A percentile compares a stretch with the other conserved stretches of the same genome.
Conservation (phyloP, 2,329 filamentous ascomycete genomes). For the Diatrype stigma region DNA sequence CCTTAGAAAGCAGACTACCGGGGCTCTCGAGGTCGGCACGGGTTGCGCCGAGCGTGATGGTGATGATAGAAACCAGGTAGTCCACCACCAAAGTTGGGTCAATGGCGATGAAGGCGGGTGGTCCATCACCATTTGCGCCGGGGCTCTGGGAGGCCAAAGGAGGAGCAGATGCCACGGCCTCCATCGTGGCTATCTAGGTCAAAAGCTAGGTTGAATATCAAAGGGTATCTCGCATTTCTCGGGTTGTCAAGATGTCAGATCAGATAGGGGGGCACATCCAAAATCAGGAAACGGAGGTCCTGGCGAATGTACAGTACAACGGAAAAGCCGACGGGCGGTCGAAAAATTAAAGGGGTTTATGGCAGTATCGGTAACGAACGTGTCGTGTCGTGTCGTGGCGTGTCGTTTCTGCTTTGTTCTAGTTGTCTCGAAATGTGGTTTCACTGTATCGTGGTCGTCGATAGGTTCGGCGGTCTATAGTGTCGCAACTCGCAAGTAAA, state of each 20-base stretch:
- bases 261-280: slow-evolving; percentile 7
- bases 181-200: slow-evolving; percentile 39
- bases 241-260: slow-evolving; percentile 15
- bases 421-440: neutral
- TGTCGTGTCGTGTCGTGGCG: neutral
- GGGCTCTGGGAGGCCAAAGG: slow-evolving; percentile 37
- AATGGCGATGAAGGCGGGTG: slow-evolving; percentile 49
- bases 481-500: neutral
- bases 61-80: slow-evolving; percentile 66
- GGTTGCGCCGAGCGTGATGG: slow-evolving; percentile 69
- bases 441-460: neutral
- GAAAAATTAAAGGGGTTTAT: neutral
- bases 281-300: slow-evolving; percentile 6
- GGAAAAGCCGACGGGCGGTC: neutral
- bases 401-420: neutral
- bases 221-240: slow-evolving; percentile 18
- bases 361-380: neutral
- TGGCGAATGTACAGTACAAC: neutral
- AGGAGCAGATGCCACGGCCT: slow-evolving; percentile 46
- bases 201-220: slow-evolving; percentile 13
- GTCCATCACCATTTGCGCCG: slow-evolving; percentile 42
- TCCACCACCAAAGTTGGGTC: slow-evolving; percentile 69
- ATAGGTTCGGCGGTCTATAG: neutral
- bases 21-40: slow-evolving; percentile 73
- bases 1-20: slow-evolving; percentile 77